Percentiles rank a stretch among this genome's conserved stretches.
Conservation (phyloP, 225 moss, liverwort and hornwort species). For the Sphagnum contortum region DNA sequence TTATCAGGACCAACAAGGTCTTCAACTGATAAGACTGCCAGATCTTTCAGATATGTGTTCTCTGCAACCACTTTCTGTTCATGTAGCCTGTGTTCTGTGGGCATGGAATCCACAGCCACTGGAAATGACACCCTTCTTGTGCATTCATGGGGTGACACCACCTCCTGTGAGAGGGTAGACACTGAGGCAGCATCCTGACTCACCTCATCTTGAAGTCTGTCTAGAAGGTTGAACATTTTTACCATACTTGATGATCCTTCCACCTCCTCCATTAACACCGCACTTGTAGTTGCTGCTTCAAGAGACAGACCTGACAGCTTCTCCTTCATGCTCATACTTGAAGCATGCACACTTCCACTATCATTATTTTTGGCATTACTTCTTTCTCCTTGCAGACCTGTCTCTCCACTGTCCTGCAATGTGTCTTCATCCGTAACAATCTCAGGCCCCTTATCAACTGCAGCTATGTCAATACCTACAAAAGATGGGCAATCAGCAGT, state of each 20-base stretch:
- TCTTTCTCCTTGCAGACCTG: background rate
- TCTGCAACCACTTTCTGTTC: no score
- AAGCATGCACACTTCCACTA: background rate
- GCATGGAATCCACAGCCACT: background rate
- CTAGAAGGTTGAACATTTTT: background rate
- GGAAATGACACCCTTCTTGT: constrained; percentile 8
- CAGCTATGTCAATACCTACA: background rate
- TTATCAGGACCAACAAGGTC: background rate
- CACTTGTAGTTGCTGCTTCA: background rate
- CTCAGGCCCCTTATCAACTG: background rate
- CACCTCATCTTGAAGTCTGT: background rate
- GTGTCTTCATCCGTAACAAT: background rate
- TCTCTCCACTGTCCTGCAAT: background rate
- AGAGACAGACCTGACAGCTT: background rate
- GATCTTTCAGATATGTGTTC: background rate
- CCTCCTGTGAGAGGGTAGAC: background rate
- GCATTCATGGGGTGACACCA: no score
- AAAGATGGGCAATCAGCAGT: background rate
- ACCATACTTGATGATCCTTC: background rate
- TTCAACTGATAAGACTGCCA: background rate
- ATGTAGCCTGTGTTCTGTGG: no score
- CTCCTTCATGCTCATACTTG: background rate
- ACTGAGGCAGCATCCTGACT: background rate
- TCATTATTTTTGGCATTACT: background rate
- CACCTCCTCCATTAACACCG: background rate